Conservation (phyloP, 2,329 filamentous ascomycete genomes). For the Xylariaceae sp. region DNA sequence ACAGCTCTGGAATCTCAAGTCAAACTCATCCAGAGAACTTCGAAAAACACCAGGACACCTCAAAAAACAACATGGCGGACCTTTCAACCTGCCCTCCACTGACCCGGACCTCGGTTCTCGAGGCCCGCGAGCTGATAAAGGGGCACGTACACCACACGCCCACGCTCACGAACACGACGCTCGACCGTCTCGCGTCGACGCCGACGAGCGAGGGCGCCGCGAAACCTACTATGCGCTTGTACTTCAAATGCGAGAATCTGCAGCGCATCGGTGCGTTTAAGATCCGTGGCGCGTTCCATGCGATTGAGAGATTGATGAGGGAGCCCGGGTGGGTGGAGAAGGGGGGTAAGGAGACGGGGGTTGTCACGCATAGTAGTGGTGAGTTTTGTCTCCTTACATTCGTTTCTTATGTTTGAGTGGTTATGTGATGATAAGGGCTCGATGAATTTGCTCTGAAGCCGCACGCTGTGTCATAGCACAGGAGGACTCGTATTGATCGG, state of each 20-base stretch:
- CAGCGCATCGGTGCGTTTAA: conserved; percentile 93
- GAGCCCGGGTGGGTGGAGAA: conserved; percentile 57
- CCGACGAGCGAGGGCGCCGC: conserved; percentile 48
- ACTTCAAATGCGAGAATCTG: conserved; percentile 95
- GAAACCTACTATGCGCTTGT: conserved; percentile 63
- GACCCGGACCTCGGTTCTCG: conserved; percentile 63
- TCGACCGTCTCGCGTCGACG: conserved; percentile 69
- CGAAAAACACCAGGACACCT: no score
- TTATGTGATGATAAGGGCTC: no score
- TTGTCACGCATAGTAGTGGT: conserved; percentile 87
- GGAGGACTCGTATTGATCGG: no score
- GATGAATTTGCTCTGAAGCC: no score
- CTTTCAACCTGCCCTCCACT: conserved; percentile 56
- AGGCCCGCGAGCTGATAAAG: conserved; percentile 68
- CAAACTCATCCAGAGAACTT: no score
- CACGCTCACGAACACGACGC: conserved; percentile 70
- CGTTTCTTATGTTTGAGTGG: no score
- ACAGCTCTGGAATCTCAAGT: no score
- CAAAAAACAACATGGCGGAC: conserved; percentile 44
- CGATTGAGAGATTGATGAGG: conserved; percentile 62
- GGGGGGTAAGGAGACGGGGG: conserved; percentile 58
- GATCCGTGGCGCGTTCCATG: conserved; percentile 83
- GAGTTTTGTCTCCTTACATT: no score
- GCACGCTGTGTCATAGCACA: no score
- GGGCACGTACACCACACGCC: conserved; percentile 78